Evolutionary conservation across 768 basidiomycete species (phyloP).

Genomic region (Tylopilus felleus): DNA sequence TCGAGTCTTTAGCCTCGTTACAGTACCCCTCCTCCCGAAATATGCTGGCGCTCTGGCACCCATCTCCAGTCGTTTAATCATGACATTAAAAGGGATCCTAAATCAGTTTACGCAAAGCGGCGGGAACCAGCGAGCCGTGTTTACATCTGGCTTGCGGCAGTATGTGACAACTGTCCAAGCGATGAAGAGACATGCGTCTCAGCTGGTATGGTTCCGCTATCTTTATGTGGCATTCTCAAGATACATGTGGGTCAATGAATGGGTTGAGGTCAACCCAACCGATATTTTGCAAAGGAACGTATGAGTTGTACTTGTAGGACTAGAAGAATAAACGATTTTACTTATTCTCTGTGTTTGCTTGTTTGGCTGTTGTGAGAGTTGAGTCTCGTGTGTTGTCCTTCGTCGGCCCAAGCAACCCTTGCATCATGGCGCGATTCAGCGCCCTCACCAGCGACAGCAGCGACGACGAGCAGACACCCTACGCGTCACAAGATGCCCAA

Average conservation of each 20-base stretch:
- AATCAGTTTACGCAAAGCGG: not conserved
- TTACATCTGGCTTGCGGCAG: slow-evolving; percentile 54
- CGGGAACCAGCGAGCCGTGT: slow-evolving; percentile 29
- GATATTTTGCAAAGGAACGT: not conserved
- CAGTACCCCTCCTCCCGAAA: slow-evolving; percentile 54
- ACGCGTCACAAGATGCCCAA: slow-evolving; percentile 27
- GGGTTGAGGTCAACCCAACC: slow-evolving; percentile 46
- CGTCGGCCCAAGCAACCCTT: slow-evolving; percentile 4
- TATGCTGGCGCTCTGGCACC: slow-evolving; percentile 58
- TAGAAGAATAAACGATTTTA: not conserved
- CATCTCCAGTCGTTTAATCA: slow-evolving; percentile 45
- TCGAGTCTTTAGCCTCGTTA: slow-evolving; percentile 57
- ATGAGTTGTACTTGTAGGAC: not conserved
- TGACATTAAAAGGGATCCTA: slow-evolving; percentile 21
- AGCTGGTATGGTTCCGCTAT: slow-evolving; percentile 89
- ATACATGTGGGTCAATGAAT: slow-evolving; percentile 93
- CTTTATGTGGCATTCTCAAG: slow-evolving; percentile 75
- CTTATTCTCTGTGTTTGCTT: slow-evolving; percentile 19
- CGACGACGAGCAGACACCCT: slow-evolving; percentile 46
- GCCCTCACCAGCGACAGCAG: slow-evolving; percentile 58
- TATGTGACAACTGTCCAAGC: slow-evolving; percentile 61
- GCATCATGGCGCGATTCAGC: slow-evolving; percentile 63
- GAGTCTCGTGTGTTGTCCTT: slow-evolving; percentile 16
- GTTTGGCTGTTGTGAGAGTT: slow-evolving; percentile 27
- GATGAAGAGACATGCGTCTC: slow-evolving; percentile 69